Conservation (phyloP, 805 yeast species). For the Candida loeiensis region DNA sequence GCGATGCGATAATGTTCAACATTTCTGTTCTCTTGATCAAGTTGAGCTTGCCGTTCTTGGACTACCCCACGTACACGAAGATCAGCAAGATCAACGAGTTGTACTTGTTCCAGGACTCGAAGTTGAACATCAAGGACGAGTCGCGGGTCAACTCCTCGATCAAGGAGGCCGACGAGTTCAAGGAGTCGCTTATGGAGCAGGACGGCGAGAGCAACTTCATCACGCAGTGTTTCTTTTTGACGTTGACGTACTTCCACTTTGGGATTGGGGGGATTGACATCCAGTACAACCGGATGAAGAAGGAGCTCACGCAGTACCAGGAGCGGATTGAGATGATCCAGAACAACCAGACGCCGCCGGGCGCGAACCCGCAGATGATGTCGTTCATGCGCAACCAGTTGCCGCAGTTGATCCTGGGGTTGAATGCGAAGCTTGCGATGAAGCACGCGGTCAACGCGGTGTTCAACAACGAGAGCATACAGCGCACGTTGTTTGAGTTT, state of each 20-base stretch:
- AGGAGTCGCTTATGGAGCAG: slow-evolving; percentile 11
- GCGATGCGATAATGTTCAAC: slow-evolving; percentile 82
- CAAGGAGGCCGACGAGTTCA: slow-evolving; percentile 61
- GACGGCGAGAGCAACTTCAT: slow-evolving; percentile 64
- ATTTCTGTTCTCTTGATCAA: slow-evolving; percentile 62
- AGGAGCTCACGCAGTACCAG: slow-evolving; percentile 45
- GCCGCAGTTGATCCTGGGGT: slow-evolving; percentile 41
- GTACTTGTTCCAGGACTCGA: slow-evolving; percentile 51
- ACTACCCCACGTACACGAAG: slow-evolving; percentile 54
- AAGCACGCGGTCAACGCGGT: slow-evolving; percentile 62
- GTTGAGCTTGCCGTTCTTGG: slow-evolving; percentile 82
- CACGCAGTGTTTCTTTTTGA: slow-evolving; percentile 83
- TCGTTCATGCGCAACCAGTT: slow-evolving; percentile 37
- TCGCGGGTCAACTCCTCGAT: slow-evolving; percentile 77
- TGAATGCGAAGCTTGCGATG: slow-evolving; percentile 36
- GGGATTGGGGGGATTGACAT: slow-evolving; percentile 79
- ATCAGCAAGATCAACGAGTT: slow-evolving; percentile 73
- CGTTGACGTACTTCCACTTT: slow-evolving; percentile 76
- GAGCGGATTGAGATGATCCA: slow-evolving; percentile 48
- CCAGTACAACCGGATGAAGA: slow-evolving; percentile 51
- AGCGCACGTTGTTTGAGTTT: slow-evolving; percentile 70
- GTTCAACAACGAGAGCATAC: slow-evolving; percentile 53
- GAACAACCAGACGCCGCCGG: slow-evolving; percentile 26
- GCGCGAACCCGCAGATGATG: slow-evolving; percentile 24
- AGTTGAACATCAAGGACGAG: slow-evolving; percentile 72